Evolutionary conservation across 805 yeast species (phyloP).

Genomic region (Ogataea angusta): DNA sequence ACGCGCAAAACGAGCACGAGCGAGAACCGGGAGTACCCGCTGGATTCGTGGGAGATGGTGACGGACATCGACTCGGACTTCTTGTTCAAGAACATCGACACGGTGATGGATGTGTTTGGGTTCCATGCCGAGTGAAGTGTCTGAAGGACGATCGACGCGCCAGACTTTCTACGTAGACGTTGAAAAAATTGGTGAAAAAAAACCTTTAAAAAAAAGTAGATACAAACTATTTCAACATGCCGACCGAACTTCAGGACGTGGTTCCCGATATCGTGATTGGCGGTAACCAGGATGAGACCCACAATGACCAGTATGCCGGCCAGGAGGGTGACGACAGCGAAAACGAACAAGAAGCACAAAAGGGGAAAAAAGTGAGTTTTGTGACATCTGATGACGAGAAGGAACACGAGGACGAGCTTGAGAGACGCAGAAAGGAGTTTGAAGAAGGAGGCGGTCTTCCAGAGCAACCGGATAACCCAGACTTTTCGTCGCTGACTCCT

Average conservation of each 20-base stretch:
- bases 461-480: slow-evolving; percentile 90
- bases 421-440: slow-evolving; percentile 75
- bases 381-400: slow-evolving; percentile 59
- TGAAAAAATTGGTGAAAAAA: slow-evolving; percentile 15
- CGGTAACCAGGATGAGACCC: slow-evolving; percentile 39
- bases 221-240: slow-evolving; percentile 40
- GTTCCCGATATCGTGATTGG: slow-evolving; percentile 83
- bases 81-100: slow-evolving; percentile 79
- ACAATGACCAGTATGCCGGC: slow-evolving; percentile 30
- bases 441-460: slow-evolving; percentile 99
- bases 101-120: slow-evolving; percentile 90
- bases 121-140: slow-evolving; percentile 54
- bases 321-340: slow-evolving; percentile 37
- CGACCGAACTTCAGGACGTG: slow-evolving; percentile 79
- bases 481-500: slow-evolving; percentile 77
- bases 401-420: slow-evolving; percentile 63
- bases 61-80: slow-evolving; percentile 47
- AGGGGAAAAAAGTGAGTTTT: slow-evolving; percentile 78
- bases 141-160: slow-evolving; percentile 9
- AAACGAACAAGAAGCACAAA: slow-evolving; percentile 37
- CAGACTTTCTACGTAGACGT: slow-evolving; percentile 2
- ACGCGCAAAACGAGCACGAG: neutral
- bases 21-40: slow-evolving; percentile 25
- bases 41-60: slow-evolving; percentile 39
- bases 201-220: slow-evolving; percentile 3